Evolutionary conservation across 805 yeast genomes (phyloP).

Genomic region (Blastobotrys peoriensis): DNA sequence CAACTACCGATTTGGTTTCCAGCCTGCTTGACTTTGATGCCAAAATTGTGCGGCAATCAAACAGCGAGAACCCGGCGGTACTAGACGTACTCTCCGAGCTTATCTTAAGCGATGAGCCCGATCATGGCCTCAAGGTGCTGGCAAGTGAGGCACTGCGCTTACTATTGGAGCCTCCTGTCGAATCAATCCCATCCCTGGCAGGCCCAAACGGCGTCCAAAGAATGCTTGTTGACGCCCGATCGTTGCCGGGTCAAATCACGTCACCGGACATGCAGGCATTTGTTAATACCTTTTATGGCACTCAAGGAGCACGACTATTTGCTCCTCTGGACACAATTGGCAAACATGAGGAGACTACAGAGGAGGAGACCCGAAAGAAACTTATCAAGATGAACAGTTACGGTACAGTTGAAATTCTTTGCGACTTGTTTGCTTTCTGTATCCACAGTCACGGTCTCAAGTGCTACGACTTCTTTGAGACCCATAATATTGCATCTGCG

Average conservation of each 20-base stretch:
- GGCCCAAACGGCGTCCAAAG: not conserved
- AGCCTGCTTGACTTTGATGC: slow-evolving; percentile 7
- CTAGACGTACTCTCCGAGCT: not conserved
- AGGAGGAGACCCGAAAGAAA: not conserved
- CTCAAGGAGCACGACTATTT: not conserved
- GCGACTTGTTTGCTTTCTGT: slow-evolving; percentile 68
- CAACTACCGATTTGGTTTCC: not conserved
- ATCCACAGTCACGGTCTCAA: slow-evolving; percentile 54
- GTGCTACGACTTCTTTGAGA: slow-evolving; percentile 59
- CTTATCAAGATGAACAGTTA: not conserved
- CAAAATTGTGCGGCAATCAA: slow-evolving; percentile 14
- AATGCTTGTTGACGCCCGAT: not conserved
- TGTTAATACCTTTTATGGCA: not conserved
- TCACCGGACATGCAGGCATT: not conserved
- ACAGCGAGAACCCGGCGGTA: not conserved
- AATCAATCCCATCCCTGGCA: not conserved
- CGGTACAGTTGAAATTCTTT: slow-evolving; percentile 31
- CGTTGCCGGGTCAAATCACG: not conserved
- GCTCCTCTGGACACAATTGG: not conserved
- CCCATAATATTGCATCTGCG: slow-evolving; percentile 39
- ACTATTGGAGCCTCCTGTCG: slow-evolving; percentile 45
- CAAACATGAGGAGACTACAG: too few relatives aligned
- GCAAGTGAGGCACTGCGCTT: slow-evolving; percentile 77
- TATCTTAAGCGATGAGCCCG: slow-evolving; percentile 49
- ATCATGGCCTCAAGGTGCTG: slow-evolving; percentile 72